A percentile compares a stretch with the other conserved stretches of the same genome.
phyloP scores from a whole-genome alignment of 768 basidiomycete genomes.

The Pisolithus albus region DNA sequence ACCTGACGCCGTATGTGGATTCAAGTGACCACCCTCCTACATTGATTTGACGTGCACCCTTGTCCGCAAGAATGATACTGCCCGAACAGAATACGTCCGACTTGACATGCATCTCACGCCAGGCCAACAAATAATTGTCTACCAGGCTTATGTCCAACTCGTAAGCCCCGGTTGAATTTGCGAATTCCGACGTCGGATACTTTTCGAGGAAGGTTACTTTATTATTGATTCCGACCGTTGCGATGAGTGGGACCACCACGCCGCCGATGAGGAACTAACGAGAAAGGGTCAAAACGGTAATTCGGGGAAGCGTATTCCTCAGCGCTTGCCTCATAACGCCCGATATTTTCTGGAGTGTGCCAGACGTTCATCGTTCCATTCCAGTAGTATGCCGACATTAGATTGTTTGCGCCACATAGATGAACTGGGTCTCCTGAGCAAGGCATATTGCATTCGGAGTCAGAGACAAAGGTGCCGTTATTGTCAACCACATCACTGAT shows the following conservation, averaged over 20 bases:
- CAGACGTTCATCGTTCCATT: slow-evolving; percentile 49
- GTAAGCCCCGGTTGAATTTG: slow-evolving; percentile 70
- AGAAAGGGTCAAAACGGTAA: not conserved
- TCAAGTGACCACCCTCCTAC: slow-evolving; percentile 51
- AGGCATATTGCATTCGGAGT: slow-evolving; percentile 37
- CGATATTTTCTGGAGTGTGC: slow-evolving; percentile 59
- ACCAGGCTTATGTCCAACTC: slow-evolving; percentile 63
- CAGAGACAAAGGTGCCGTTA: slow-evolving; percentile 26
- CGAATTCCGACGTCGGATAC: slow-evolving; percentile 51
- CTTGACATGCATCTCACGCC: slow-evolving; percentile 73
- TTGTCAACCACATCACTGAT: slow-evolving; percentile 40
- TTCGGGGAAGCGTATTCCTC: not conserved
- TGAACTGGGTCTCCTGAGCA: slow-evolving; percentile 69
- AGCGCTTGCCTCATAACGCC: slow-evolving; percentile 57
- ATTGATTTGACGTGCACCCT: slow-evolving; percentile 37
- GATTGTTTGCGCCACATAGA: slow-evolving; percentile 54
- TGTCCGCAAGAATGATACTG: slow-evolving; percentile 68
- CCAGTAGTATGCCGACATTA: slow-evolving; percentile 51
- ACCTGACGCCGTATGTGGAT: slow-evolving; percentile 66
- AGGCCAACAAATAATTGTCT: slow-evolving; percentile 39
- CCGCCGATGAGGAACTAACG: slow-evolving; percentile 46
- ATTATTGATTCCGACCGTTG: slow-evolving; percentile 73
- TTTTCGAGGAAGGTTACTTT: slow-evolving; percentile 81
- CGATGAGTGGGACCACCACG: slow-evolving; percentile 64
- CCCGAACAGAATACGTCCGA: slow-evolving; percentile 78